Conservation (phyloP, 2,329 filamentous ascomycete genomes). For the Atkinsonella texensis region DNA sequence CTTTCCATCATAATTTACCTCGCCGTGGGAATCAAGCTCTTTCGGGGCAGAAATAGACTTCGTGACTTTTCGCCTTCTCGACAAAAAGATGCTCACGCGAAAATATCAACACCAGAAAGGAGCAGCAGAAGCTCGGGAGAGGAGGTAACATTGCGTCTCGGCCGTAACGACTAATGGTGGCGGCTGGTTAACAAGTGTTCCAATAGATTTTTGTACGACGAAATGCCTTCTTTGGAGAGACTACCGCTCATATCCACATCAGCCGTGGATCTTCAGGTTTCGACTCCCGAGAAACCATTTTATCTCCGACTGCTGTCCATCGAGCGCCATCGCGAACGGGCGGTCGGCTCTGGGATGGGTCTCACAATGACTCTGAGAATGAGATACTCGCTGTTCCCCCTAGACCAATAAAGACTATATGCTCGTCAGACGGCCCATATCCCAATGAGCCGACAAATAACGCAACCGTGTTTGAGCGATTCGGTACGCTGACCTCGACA, state of each 20-base stretch:
- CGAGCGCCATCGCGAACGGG: background rate
- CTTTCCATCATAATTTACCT: conserved; percentile 42
- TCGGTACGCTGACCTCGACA: conserved; percentile 16
- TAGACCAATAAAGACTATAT: conserved; percentile 18
- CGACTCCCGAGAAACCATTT: conserved; percentile 1
- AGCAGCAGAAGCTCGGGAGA: conserved; percentile 21
- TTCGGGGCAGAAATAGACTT: conserved; percentile 44
- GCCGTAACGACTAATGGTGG: background rate
- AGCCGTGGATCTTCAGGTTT: conserved; percentile 18
- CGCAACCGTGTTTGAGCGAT: conserved; percentile 10
- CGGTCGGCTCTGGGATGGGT: conserved; percentile 14
- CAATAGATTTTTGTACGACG: conserved; percentile 15
- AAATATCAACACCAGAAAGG: conserved; percentile 13
- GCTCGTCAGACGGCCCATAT: conserved; percentile 16
- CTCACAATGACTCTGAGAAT: conserved; percentile 9
- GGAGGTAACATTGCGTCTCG: conserved; percentile 15
- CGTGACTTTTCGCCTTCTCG: conserved; percentile 28
- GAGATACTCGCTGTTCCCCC: background rate
- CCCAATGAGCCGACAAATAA: conserved; percentile 4
- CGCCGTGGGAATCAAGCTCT: conserved; percentile 46
- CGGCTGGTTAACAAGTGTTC: background rate
- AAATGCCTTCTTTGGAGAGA: conserved; percentile 30
- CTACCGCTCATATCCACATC: conserved; percentile 37
- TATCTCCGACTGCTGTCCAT: conserved; percentile 10
- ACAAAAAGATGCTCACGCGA: conserved; percentile 12